Conservation (phyloP, 1,284 basidiomycete genomes). For the Anthracocystis walkeri region DNA sequence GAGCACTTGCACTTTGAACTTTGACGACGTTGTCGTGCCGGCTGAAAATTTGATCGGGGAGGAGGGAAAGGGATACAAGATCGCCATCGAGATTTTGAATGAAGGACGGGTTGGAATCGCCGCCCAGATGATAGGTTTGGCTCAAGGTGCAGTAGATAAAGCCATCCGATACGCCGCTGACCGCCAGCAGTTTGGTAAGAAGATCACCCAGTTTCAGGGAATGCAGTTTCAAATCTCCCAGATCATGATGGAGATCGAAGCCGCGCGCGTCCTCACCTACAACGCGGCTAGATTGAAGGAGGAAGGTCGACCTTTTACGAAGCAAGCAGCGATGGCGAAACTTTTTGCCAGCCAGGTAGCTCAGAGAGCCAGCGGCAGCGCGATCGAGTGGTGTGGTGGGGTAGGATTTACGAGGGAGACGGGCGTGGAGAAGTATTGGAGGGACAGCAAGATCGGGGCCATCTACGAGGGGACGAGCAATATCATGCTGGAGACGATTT, state of each 20-base stretch:
- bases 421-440: constrained; percentile 84
- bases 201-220: constrained; percentile 86
- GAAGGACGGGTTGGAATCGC: constrained; percentile 98
- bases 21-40: constrained; percentile 93
- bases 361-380: constrained; percentile 84
- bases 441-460: constrained; percentile 83
- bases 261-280: constrained; percentile 92
- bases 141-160: constrained; percentile 95
- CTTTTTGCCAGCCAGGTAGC: constrained; percentile 90
- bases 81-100: constrained; percentile 95
- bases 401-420: constrained; percentile 86
- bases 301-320: constrained; percentile 89
- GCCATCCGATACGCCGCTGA: constrained; percentile 92
- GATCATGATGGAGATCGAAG: constrained; percentile 88
- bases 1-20: constrained; percentile 95
- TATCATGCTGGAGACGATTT: constrained; percentile 96
- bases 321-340: constrained; percentile 93
- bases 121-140: constrained; percentile 84
- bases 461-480: constrained; percentile 88
- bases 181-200: constrained; percentile 91
- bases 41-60: constrained; percentile 93
- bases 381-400: constrained; percentile 97
- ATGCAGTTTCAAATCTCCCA: constrained; percentile 93
- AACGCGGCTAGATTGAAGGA: constrained; percentile 95
- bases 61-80: constrained; percentile 93